phyloP scores from a whole-genome alignment of 2,329 filamentous ascomycete species.

The Sporothrix dimorphospora region DNA sequence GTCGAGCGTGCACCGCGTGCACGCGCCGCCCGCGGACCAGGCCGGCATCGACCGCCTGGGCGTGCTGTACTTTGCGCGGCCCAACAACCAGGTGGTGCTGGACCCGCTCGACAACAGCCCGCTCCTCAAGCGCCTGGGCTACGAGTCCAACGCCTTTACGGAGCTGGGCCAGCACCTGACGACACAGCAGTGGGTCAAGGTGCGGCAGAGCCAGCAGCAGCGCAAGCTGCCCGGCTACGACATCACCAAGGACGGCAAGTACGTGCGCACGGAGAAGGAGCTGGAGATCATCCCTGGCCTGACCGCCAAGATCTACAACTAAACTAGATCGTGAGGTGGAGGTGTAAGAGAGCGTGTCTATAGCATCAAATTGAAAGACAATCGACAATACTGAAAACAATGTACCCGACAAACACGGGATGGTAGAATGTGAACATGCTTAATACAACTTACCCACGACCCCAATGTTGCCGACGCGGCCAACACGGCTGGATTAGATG shows the following conservation, averaged over 20 bases:
- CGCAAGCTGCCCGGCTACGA: constrained; percentile 41
- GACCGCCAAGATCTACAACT: constrained; percentile 46
- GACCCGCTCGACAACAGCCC: constrained; percentile 44
- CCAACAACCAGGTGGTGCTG: constrained; percentile 45
- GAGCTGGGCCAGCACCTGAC: constrained; percentile 32
- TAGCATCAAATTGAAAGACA: background rate
- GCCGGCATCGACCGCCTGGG: constrained; percentile 53
- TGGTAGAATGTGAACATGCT: background rate
- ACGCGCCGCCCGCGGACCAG: constrained; percentile 47
- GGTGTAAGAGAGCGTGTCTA: background rate
- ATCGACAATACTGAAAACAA: background rate
- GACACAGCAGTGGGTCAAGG: constrained; percentile 32
- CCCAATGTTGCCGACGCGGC: too few species aligned
- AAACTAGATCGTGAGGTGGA: background rate
- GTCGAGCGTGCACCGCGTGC: constrained; percentile 42
- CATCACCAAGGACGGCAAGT: constrained; percentile 45
- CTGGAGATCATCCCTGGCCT: constrained; percentile 48
- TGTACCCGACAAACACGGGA: background rate
- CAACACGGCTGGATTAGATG: background rate
- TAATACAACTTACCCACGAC: background rate
- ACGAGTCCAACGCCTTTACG: constrained; percentile 45
- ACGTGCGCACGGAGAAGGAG: constrained; percentile 42
- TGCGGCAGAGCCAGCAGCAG: constrained; percentile 46
- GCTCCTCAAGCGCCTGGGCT: constrained; percentile 42
- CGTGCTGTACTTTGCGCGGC: constrained; percentile 55